Evolutionary conservation across 768 basidiomycete species (phyloP).

Genomic region (Lactifluus echinatus): DNA sequence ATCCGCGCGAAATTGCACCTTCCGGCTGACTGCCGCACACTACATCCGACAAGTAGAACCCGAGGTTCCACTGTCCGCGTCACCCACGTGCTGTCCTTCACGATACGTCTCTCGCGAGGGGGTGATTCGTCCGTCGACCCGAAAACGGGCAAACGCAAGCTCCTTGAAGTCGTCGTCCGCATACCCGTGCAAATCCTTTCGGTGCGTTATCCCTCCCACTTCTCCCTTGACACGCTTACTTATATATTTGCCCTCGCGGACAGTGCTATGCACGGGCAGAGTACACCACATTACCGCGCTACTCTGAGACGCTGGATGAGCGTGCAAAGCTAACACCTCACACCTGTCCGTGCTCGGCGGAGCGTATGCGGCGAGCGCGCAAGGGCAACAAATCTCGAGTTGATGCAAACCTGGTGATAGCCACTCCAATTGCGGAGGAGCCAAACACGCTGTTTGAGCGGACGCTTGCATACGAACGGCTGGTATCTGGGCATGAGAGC

Average conservation of each 20-base stretch:
- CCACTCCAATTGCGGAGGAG: constrained; percentile 15
- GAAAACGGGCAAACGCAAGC: constrained; percentile 63
- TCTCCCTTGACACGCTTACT: neutral
- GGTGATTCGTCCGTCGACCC: constrained; percentile 56
- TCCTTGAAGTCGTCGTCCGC: constrained; percentile 83
- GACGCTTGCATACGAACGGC: constrained; percentile 48
- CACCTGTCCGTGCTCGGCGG: neutral
- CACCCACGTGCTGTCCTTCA: constrained; percentile 69
- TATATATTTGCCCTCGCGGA: neutral
- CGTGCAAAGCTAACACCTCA: neutral
- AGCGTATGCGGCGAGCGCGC: neutral
- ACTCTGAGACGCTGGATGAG: constrained; percentile 11
- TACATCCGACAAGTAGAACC: constrained; percentile 79
- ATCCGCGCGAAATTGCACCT: constrained; percentile 62
- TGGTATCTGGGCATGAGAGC: constrained; percentile 76
- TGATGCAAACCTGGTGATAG: neutral
- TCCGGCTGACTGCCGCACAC: constrained; percentile 47
- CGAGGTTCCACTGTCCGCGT: constrained; percentile 65
- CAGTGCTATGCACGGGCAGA: constrained; percentile 13
- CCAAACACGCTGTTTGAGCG: constrained; percentile 38
- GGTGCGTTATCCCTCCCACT: constrained; percentile 35
- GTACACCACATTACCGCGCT: constrained; percentile 6
- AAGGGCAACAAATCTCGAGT: neutral
- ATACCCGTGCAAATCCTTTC: constrained; percentile 83
- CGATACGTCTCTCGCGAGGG: constrained; percentile 75